Base-by-base conservation (phyloP, 1,139 yeast genomes). In the Zygotorulaspora mrakii region DNA sequence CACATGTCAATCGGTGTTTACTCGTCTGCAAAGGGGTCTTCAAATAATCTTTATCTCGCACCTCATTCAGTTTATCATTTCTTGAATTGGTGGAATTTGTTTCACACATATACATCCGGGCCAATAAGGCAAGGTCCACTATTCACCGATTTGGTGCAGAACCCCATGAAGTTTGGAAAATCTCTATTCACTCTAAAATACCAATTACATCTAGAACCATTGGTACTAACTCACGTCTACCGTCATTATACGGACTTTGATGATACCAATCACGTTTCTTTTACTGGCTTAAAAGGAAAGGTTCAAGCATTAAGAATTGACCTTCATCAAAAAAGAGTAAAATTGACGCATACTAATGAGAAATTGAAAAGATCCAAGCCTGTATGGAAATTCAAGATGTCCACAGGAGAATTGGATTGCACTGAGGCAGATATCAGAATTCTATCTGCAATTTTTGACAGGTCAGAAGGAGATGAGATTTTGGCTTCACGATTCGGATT, bases 151-250 rank as follows among this genome's bases (percentile, higher is more conserved):
- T 58, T 45, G 28, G 48, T 52, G 40, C 62, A 50, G 53, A 61
- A 48, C 43, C 61, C 50, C 39, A 67, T 71, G 17, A 84, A 82
- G 48, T 81, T 87, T 66, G 85, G 95, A 1, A 67, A 78, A 4
- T 87, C 84, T 50, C 61, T 88, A 33, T 80, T 76, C 55, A 83
- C 95, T 0, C 76, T 87, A 43, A 86, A 86, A 61, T 88, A 87
- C 57, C 81, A 79, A 49, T 67, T 88, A 37, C 72, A 73, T 10
- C 65, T 88, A 38, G 74, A 79, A 21, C 95, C 95, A 1, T 64
- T 88, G 33, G 76, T 74, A 13, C 66, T 87, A 11, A 73, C 89
- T 0, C 94, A 86, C 61, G 70, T 78, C 35, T 82, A 82, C 54
- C 65, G 77, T 49, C 86, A 79, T 50, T 11, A 66, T 71, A 3